Evolutionary conservation across 2,329 filamentous ascomycete genomes (phyloP).

Genomic region (Xylaria polymorpha): DNA sequence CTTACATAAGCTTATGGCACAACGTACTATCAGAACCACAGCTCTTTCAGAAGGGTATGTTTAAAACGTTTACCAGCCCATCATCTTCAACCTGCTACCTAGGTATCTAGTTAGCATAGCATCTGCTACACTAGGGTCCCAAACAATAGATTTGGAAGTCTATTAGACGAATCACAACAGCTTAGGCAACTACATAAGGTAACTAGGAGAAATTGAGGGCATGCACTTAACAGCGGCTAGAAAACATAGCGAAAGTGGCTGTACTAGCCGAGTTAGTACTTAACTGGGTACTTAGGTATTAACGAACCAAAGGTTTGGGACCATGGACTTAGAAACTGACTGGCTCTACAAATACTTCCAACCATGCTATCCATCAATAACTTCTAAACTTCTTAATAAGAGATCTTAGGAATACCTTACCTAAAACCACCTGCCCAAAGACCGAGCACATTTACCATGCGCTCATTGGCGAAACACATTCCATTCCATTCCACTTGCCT

Average conservation of each 20-base stretch:
- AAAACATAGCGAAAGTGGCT: neutral
- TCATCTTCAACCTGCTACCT: no score
- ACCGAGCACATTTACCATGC: neutral
- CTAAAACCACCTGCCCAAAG: neutral
- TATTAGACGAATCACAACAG: neutral
- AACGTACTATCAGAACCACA: neutral
- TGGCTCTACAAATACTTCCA: no score
- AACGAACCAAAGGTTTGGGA: neutral
- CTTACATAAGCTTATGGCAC: slow-evolving; percentile 35
- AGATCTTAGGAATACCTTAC: neutral
- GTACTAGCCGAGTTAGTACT: no score
- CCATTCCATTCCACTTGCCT: neutral
- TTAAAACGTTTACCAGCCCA: neutral
- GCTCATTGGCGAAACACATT: slow-evolving; percentile 14
- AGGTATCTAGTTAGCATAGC: no score
- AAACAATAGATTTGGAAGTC: neutral
- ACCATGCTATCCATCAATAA: neutral
- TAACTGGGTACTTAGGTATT: no score
- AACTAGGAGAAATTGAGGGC: neutral
- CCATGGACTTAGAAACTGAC: no score
- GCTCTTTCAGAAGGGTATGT: neutral
- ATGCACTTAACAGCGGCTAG: neutral
- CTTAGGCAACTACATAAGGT: neutral
- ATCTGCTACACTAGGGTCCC: neutral
- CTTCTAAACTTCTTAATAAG: neutral